Conservation (phyloP, 495 filamentous ascomycete species). For the Penicillium silybi region DNA sequence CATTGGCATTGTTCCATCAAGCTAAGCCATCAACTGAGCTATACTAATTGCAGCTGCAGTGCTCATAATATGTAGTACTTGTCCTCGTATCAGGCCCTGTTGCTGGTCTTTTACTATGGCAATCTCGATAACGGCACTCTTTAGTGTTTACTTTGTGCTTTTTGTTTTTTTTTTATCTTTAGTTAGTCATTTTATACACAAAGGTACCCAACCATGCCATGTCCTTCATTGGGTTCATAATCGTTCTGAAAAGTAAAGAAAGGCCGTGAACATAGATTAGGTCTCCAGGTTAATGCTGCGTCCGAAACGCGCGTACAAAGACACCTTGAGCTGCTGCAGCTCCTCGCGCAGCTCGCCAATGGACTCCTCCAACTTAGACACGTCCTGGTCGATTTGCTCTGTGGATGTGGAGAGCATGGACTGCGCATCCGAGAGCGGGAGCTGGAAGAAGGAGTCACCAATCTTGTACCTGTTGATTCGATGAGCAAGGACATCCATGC, state of each 20-base stretch:
- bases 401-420: slow-evolving; percentile 70
- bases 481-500: not conserved
- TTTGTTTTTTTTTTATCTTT: not conserved
- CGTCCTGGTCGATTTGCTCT: slow-evolving; percentile 68
- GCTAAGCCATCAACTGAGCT: too few species aligned
- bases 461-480: slow-evolving; percentile 76
- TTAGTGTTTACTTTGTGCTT: too few species aligned
- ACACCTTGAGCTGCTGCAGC: slow-evolving; percentile 82
- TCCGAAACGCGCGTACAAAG: slow-evolving; percentile 90
- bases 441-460: slow-evolving; percentile 87
- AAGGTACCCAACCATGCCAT: not conserved
- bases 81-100: too few species aligned
- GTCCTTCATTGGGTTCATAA: slow-evolving; percentile 1
- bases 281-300: slow-evolving; percentile 93
- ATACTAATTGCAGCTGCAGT: too few species aligned
- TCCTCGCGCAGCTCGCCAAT: slow-evolving; percentile 72
- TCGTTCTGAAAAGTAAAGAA: not conserved
- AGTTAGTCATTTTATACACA: not conserved
- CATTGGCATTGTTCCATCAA: not conserved
- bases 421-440: slow-evolving; percentile 80
- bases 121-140: too few species aligned
- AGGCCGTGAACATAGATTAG: slow-evolving; percentile 38
- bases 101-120: too few species aligned
- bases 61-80: too few species aligned
- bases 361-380: slow-evolving; percentile 70